These are phyloP conservation scores for Hippophae gyantsensis DNA, from an alignment of 306 rosid species.

Conservation along the genomic window DNA sequence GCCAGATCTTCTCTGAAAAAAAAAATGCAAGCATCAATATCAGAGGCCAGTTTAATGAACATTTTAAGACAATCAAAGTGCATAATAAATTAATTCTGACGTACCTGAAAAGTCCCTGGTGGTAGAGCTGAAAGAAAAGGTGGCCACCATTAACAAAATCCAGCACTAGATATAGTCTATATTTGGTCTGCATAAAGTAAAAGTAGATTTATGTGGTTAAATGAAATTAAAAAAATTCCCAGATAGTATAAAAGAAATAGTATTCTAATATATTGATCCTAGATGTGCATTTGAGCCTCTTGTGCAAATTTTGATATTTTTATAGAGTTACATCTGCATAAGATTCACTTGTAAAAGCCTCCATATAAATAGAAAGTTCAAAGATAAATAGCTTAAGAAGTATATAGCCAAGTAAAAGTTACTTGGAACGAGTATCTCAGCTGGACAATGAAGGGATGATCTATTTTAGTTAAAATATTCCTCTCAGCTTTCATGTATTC, in stretches of 20 bases:
- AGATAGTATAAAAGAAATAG: not conserved
- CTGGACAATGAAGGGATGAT: constrained; percentile 81
- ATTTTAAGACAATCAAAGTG: constrained; percentile 9
- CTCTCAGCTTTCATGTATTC: constrained; percentile 98
- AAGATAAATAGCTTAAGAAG: not conserved
- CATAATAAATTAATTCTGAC: constrained; percentile 1
- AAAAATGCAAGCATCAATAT: not conserved
- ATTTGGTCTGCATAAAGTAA: constrained; percentile 62
- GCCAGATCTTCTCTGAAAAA: constrained; percentile 84
- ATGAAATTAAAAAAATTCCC: not conserved
- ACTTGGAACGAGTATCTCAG: constrained; percentile 96
- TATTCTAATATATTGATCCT: not conserved
- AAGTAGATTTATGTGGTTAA: constrained; percentile 4
- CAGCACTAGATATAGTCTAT: constrained; percentile 83
- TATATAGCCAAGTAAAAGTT: constrained; percentile 16
- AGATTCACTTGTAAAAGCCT: not conserved
- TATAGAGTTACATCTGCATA: not conserved
- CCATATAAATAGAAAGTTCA: not conserved
- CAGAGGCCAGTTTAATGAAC: constrained; percentile 7
- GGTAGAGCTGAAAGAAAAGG: constrained; percentile 93
- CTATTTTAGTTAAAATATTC: constrained; percentile 73
- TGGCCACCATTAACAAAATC: constrained; percentile 96
- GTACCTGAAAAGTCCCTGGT: constrained; percentile 91
- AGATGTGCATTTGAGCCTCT: not conserved
- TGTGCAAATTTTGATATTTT: no score